Base-by-base conservation (phyloP, 768 basidiomycete species). In the Pisolithus marmoratus region DNA sequence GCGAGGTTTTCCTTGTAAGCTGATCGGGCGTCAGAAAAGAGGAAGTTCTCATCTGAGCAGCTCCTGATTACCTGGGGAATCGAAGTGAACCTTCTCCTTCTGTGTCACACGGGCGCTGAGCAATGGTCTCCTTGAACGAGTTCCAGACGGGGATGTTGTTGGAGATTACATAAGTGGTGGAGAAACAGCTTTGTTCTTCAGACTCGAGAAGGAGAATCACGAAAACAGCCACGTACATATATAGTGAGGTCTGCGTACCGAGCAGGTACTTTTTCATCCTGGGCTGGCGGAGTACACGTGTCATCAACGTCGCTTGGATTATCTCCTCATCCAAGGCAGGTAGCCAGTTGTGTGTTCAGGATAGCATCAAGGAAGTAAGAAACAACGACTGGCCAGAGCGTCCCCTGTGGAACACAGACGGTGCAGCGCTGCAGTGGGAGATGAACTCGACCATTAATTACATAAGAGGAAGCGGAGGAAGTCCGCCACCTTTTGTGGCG, bases 261-360 rank as follows among this genome's bases (percentile, higher is more conserved):
- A 66, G 53, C 15, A 8, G 41, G 38, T 63, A 0, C n/a, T n/a
- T n/a, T n/a, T n/a, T n/a, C n/a, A n/a, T n/a, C n/a, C n/a, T n/a
- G n/a, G n/a, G n/a, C n/a, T 46, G 48, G 27, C 53, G 29, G 34
- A 68, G 63, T 5, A 68, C 65, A 1, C 43, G 55, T 22, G 58
- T 23, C 11, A 69, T 17, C 5, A 69, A 19, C 11, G 69, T 51
- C 20, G 58, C 46, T 23, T 72, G 62, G 8, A 62, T 55, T 38
- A 56, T 58, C 14, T 64, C 67, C 49, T 56, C 68, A 44, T 78
- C 72, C 69, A 76, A 57, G 8, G 66, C 68, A 3, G 71, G 65
- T 1, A 72, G 47, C 58, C 62, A 71, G 41, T 70, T 72, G 46
- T 72, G 70, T 3, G 55, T 20, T 68, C 68, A 71, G 14, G 71